Evolutionary conservation across 108 stramenopile genomes (phyloP).

Genomic region (Fistulifera solaris): DNA sequence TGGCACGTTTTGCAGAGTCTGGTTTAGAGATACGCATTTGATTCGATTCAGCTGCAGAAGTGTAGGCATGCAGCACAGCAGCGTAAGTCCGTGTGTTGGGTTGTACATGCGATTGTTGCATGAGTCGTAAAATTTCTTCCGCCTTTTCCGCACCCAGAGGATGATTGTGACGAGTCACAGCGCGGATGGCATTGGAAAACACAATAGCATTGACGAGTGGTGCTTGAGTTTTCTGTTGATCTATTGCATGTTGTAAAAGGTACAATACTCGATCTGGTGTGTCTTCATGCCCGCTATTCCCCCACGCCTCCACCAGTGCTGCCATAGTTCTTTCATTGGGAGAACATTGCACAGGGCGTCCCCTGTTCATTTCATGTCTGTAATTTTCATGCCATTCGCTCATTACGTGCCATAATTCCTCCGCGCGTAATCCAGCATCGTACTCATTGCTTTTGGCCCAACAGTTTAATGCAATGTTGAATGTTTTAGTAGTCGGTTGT

Average conservation of each 20-base stretch:
- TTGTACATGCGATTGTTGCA: constrained; percentile 16
- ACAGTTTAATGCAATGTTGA: constrained; percentile 41
- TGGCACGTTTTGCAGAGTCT: constrained; percentile 26
- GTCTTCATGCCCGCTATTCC: constrained; percentile 7
- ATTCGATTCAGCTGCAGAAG: constrained; percentile 24
- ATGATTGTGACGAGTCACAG: constrained; percentile 14
- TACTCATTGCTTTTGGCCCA: constrained; percentile 35
- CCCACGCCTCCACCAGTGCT: constrained; percentile 41
- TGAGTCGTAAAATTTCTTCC: constrained; percentile 28
- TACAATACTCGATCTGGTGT: constrained; percentile 10
- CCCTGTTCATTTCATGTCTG: neutral
- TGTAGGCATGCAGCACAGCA: constrained; percentile 48
- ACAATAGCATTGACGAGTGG: constrained; percentile 18
- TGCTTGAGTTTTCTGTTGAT: neutral
- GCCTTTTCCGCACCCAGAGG: constrained; percentile 31
- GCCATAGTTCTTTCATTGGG: constrained; percentile 36
- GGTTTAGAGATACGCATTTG: neutral
- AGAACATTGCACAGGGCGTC: constrained; percentile 9
- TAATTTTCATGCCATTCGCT: constrained; percentile 28
- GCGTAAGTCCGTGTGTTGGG: constrained; percentile 39
- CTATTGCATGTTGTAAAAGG: constrained; percentile 1
- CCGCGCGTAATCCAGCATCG: constrained; percentile 32
- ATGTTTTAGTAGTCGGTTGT: constrained; percentile 35
- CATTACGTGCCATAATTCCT: constrained; percentile 28
- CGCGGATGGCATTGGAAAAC: constrained; percentile 34